Percentiles rank a stretch among this genome's conserved stretches.
Conservation (phyloP, 345 rosid species). For the Chamaenerion angustifolium region DNA sequence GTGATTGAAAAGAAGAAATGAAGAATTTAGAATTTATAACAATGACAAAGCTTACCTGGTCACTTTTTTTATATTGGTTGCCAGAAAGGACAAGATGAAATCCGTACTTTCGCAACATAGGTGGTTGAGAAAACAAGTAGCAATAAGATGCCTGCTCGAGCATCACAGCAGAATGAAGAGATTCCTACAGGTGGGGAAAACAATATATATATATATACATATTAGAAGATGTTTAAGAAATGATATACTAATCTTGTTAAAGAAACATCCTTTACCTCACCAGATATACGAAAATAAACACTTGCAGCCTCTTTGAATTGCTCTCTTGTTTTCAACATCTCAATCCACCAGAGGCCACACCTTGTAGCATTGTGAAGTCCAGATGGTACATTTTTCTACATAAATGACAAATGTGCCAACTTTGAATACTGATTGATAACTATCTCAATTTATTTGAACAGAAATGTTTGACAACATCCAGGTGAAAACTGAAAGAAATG, state of each 20-base stretch:
- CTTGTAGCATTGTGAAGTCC: constrained; percentile 79
- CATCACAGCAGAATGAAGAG: constrained; percentile 93
- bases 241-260: constrained; percentile 1
- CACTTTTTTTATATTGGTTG: constrained; percentile 79
- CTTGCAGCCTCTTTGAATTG: constrained; percentile 88
- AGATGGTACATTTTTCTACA: constrained; percentile 65
- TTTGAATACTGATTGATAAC: not conserved
- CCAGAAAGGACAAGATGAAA: constrained; percentile 98
- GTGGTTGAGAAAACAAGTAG: constrained; percentile 73
- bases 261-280: constrained; percentile 55
- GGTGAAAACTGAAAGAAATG: not conserved
- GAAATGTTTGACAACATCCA: not conserved
- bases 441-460: not conserved
- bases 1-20: constrained; percentile 3
- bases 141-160: constrained; percentile 99
- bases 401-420: constrained; percentile 2
- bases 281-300: constrained; percentile 83
- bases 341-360: constrained; percentile 99
- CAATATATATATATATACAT: not conserved
- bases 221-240: constrained; percentile 3
- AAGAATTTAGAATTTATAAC: constrained; percentile 3
- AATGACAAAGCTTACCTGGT: constrained; percentile 50
- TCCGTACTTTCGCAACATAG: constrained; percentile 92
- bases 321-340: constrained; percentile 77
- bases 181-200: constrained; percentile 39